Evolutionary conservation across 352 stramenopile genomes (phyloP), one percentile per base, ranked within the genome.

Genomic region (Pythium phragmiticola): DNA sequence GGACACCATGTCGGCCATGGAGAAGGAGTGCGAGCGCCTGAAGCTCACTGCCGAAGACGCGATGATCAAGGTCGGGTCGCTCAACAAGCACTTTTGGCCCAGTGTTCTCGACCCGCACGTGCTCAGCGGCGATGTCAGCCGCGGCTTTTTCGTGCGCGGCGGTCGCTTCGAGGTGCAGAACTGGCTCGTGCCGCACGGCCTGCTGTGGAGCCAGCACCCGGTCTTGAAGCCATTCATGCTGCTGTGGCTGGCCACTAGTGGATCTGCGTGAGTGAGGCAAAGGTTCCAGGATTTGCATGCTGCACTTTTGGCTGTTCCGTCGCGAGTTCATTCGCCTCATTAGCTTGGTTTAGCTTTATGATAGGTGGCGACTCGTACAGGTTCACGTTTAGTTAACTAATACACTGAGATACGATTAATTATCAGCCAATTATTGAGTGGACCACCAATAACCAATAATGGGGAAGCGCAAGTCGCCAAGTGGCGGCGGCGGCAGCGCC

Each of bases 391-490:
- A 3, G 37, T 43, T 17, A 13, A 48, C 17, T 48, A 23, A 57
- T n/a, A 47, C 37, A 58, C 51, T 58, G 36, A 47, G 4, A 26
- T 58, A 48, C 17, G 51, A 48, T 28, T 42, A 6, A 14, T 37
- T 19, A 23, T n/a, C 37, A 60, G 37, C 54, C 56, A 57, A 60
- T 66, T 60, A 17, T 50, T 50, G 45, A 50, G 9, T n/a, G 28
- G 45, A 17, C 2, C 33, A 13, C 11, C 12, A 47, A 48, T 36
- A 36, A 50, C 13, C 47, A 37, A 47, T 47, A 65, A 74, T 67
- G 59, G 43, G 55, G 30, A 88, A 84, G 73, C 66, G 65, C 45
- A 76, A 83, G 57, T 42, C 55, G 19, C 63, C 57, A n/a, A 34
- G 59, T 58, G 37, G 65, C 67, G 67, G 55, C 42, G 49, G 46